Evolutionary conservation across 306 rosid species (phyloP), one percentile per base, ranked within the genome.

Genomic region (Cucurbita moschata): DNA sequence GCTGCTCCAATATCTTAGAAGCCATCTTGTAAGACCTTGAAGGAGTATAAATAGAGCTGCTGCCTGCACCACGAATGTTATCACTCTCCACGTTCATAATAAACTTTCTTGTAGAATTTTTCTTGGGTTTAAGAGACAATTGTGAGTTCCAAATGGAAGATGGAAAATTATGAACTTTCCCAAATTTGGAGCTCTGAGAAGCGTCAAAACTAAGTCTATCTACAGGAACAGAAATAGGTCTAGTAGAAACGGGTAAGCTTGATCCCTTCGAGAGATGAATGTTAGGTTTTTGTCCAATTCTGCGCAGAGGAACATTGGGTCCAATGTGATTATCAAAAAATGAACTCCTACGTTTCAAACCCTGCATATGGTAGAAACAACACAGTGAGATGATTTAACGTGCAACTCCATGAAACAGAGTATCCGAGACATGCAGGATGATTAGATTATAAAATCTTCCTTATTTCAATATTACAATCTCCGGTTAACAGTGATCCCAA

Each of bases 1-100:
- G 88, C 62, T 93, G 94, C 77, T 87, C 84, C 72, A 85, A 81
- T 75, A 90, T 93, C 86, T 90, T 93, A 40, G 90, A 81, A 56
- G 94, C 94, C 85, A 86, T 77, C 78, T 87, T 85, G 74, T 86
- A 87, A 30, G 96, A 90, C 75, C 86, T 84, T 60, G 94, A 81
- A 19, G 89, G 82, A 42, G 71, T 40, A 64, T 40, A 64, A 64
- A 79, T 82, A 8, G 81, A 35, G 60, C 83, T 71, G 19, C 71
- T 59, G 72, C 83, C 79, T 39, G 79, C 80, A 39, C 79, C 69
- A 21, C 83, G 86, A 75, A 73, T 60, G 66, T 4, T 40, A 64
- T 82, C 72, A 65, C 50, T 78, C 51, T 80, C 85, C 47, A 80
- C 82, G 63, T 83, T 87, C 79, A 81, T 89, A 57, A 64, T 61